phyloP scores from a whole-genome alignment of 768 basidiomycete species.

The Suillus subluteus region DNA sequence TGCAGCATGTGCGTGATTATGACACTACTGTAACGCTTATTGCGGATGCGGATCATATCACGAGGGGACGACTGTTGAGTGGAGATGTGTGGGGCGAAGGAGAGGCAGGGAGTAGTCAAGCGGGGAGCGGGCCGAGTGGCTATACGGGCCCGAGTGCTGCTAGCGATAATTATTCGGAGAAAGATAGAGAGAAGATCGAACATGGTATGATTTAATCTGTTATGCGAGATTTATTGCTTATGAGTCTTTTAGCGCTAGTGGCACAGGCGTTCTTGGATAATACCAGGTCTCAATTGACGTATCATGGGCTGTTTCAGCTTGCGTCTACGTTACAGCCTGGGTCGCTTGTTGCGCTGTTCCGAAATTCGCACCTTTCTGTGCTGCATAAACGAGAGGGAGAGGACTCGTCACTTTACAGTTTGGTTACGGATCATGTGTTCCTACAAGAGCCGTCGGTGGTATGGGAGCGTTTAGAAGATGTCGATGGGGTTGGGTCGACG shows the following conservation, averaged over 20 bases:
- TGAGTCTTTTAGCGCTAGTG: slow-evolving; percentile 53
- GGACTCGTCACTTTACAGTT: slow-evolving; percentile 65
- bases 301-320: slow-evolving; percentile 84
- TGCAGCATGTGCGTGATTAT: slow-evolving; percentile 64
- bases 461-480: slow-evolving; percentile 90
- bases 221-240: slow-evolving; percentile 4
- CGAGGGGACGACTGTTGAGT: slow-evolving; percentile 61
- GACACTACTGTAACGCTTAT: slow-evolving; percentile 75
- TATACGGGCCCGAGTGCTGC: slow-evolving; percentile 14
- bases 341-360: slow-evolving; percentile 84
- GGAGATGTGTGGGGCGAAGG: slow-evolving; percentile 33
- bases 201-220: slow-evolving; percentile 56
- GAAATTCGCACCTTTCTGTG: slow-evolving; percentile 88
- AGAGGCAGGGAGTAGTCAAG: slow-evolving; percentile 6
- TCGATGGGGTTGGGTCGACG: slow-evolving; percentile 76
- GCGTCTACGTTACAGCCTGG: slow-evolving; percentile 51
- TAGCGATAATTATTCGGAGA: slow-evolving; percentile 45
- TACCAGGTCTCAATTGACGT: slow-evolving; percentile 84
- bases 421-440: slow-evolving; percentile 88
- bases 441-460: slow-evolving; percentile 76
- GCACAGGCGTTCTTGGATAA: slow-evolving; percentile 70
- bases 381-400: slow-evolving; percentile 62
- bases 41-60: slow-evolving; percentile 79
- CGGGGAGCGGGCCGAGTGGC: slow-evolving; percentile 10
- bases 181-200: slow-evolving; percentile 65